These are phyloP conservation scores for Rhodomyrtus tomentosa DNA, from an alignment of 345 rosid genomes.

Conservation along the genomic window DNA sequence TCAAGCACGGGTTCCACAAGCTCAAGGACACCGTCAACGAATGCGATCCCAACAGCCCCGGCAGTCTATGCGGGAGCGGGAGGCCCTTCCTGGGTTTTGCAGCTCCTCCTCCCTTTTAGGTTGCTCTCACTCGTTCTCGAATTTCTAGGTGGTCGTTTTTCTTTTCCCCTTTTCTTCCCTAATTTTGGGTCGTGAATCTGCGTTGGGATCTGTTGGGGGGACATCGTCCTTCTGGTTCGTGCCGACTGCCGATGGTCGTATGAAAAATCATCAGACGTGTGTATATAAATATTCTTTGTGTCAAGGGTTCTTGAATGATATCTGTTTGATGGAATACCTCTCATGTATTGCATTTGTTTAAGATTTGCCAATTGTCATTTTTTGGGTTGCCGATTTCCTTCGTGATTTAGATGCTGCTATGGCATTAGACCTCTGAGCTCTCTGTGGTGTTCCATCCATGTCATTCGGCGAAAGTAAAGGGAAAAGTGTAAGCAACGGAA, in stretches of 20 bases:
- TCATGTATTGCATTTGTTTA: neutral
- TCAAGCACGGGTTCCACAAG: slow-evolving; percentile 73
- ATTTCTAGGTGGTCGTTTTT: neutral
- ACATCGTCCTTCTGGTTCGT: neutral
- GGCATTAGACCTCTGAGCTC: neutral
- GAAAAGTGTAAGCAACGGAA: neutral
- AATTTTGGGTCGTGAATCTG: neutral
- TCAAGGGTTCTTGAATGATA: neutral
- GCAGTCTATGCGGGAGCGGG: slow-evolving; percentile 2
- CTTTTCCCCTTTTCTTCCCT: neutral
- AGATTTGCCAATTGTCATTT: neutral
- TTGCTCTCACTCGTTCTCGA: neutral
- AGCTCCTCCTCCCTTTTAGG: slow-evolving; percentile 29
- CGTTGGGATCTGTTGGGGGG: neutral
- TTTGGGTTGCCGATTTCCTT: neutral
- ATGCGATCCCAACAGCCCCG: slow-evolving; percentile 15
- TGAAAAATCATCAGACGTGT: neutral
- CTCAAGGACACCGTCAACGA: slow-evolving; percentile 41
- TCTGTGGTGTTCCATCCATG: neutral
- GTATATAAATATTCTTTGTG: neutral
- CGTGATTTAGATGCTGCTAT: neutral
- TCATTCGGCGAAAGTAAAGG: neutral
- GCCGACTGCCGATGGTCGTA: neutral
- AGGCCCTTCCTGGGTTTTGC: slow-evolving; percentile 42
- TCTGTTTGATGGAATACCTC: neutral